Base-by-base conservation (phyloP, 1,284 basidiomycete species). In the Pseudozyma pruni region DNA sequence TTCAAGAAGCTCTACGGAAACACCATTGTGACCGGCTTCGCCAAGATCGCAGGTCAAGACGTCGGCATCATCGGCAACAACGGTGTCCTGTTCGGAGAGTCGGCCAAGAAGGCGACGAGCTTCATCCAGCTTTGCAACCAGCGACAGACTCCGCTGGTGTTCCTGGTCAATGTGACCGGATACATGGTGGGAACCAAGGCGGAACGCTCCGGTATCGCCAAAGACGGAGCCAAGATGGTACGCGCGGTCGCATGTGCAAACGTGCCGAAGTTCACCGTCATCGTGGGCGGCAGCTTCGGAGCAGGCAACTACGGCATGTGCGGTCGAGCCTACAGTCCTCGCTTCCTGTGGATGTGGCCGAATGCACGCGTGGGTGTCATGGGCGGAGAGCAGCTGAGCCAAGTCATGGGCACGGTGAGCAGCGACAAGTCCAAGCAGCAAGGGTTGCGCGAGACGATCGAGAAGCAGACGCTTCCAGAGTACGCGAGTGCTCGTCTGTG, bases 301-400 rank as follows among this genome's bases (percentile, higher is more conserved):
- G 94, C 94, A 14, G 94, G 94, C 10, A 96, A 95, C 84, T 97
- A 96, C 77, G 76, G 57, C 55, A 76, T 77, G 59, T 69, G 57
- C 29, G 66, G 70, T 27, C 62, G 58, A 31, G 72, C 93, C 88
- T 95, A 95, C 83, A 92, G 91, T 10, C 93, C 94, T 3, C 87
- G 93, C 61, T 96, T 97, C 87, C 84, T 97, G 51, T 97, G 92
- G 91, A 94, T 94, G 92, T 97, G 94, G 94, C 94, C 94, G 59
- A 95, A 94, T 75, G 92, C 94, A 27, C 93, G 91, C 83, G 90
- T 96, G 3, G 91, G 90, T n/a, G 94, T 97, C 40, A 97, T 97
- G 94, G 94, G 94, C 39, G 91, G 91, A 2, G 91, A 90, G 39
- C 94, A 96, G 81, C 87, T 97, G 20, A 91, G 91, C 10, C 89